Conservation (phyloP, 1,284 basidiomycete species). For the Apiotrichum mycotoxinovorans region DNA sequence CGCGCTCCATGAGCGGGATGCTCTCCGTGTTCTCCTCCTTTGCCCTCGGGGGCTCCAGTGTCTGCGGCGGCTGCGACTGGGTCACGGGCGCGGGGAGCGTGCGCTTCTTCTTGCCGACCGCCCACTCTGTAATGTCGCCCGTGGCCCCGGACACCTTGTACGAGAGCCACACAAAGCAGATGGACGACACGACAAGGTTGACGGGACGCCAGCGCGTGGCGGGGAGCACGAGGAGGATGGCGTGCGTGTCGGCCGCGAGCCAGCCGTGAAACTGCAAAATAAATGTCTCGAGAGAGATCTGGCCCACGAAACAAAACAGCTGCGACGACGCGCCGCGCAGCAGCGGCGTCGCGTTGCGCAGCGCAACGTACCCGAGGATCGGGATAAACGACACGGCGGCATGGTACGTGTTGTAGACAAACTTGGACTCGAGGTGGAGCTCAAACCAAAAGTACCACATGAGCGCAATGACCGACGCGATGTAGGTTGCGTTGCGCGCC, state of each 20-base stretch:
- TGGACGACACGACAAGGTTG: slow-evolving; percentile 70
- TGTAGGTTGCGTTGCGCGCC: slow-evolving; percentile 55
- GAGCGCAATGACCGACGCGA: slow-evolving; percentile 57
- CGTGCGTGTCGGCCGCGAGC: slow-evolving; percentile 82
- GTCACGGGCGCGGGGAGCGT: slow-evolving; percentile 31
- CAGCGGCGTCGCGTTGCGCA: slow-evolving; percentile 69
- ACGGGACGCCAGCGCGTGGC: slow-evolving; percentile 66
- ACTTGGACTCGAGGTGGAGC: slow-evolving; percentile 68
- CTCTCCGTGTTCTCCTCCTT: slow-evolving; percentile 42
- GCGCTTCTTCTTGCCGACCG: slow-evolving; percentile 56
- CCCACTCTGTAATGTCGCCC: slow-evolving; percentile 65
- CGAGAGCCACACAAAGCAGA: slow-evolving; percentile 73
- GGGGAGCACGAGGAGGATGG: slow-evolving; percentile 72
- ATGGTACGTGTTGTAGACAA: slow-evolving; percentile 78
- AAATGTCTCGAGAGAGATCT: slow-evolving; percentile 78
- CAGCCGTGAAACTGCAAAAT: slow-evolving; percentile 86
- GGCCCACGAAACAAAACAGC: slow-evolving; percentile 74
- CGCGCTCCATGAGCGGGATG: slow-evolving; percentile 44
- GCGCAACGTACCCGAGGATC: slow-evolving; percentile 65
- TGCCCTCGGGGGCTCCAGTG: no score
- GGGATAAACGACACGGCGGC: slow-evolving; percentile 78
- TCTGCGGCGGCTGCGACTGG: background rate
- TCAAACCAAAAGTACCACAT: slow-evolving; percentile 81
- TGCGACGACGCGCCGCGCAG: slow-evolving; percentile 67
- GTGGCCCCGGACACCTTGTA: slow-evolving; percentile 72